Evolutionary conservation across 1,284 basidiomycete species (phyloP).

Genomic region (Trichosporon faecale): DNA sequence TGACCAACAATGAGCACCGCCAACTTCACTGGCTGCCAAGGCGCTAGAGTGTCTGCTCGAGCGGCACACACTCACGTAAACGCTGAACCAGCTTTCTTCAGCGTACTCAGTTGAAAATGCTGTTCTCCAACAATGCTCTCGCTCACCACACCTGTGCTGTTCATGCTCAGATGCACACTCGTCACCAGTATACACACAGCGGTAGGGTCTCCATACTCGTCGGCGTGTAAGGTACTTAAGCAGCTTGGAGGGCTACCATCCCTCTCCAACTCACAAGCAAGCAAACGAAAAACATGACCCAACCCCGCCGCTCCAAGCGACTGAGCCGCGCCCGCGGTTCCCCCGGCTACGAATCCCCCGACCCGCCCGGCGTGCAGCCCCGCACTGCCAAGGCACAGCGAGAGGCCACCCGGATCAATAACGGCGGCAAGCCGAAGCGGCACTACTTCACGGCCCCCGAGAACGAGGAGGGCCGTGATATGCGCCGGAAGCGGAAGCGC

Average conservation of each 20-base stretch:
- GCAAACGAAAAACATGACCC: background rate
- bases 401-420: background rate
- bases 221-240: background rate
- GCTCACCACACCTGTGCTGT: background rate
- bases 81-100: too few species aligned
- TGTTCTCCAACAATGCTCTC: background rate
- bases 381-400: background rate
- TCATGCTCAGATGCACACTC: background rate
- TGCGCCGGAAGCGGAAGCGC: background rate
- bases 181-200: background rate
- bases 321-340: background rate
- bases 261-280: background rate
- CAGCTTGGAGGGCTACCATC: background rate
- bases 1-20: too few species aligned
- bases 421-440: background rate
- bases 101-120: background rate
- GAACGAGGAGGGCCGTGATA: background rate
- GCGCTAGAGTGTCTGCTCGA: too few species aligned
- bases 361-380: background rate
- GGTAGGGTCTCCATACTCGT: background rate
- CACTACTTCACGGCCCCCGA: background rate
- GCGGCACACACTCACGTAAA: too few species aligned
- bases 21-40: too few species aligned
- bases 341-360: background rate
- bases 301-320: background rate